phyloP scores from a whole-genome alignment of 2,329 filamentous ascomycete genomes.

The Colletotrichum sublineola region DNA sequence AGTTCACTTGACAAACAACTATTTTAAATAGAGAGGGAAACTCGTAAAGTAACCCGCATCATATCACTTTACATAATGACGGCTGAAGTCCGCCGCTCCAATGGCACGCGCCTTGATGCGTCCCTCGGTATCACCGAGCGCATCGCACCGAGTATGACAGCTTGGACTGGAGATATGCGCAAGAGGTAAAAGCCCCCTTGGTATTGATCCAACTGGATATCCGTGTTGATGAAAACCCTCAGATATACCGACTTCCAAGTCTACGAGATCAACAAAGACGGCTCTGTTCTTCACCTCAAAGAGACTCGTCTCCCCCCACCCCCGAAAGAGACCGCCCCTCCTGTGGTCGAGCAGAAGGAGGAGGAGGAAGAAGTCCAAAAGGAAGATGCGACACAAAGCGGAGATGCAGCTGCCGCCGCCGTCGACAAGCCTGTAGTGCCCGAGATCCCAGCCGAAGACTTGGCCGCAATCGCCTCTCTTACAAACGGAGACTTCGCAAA shows the following conservation, averaged over 20 bases:
- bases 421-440: conserved; percentile 48
- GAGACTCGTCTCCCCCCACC: conserved; percentile 34
- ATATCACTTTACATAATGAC: not conserved
- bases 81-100: conserved; percentile 30
- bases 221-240: not conserved
- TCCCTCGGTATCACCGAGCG: conserved; percentile 43
- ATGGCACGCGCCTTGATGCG: conserved; percentile 39
- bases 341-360: conserved; percentile 40
- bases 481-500: conserved; percentile 56
- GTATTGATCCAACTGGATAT: not conserved
- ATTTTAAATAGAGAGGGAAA: not conserved
- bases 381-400: conserved; percentile 36
- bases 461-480: conserved; percentile 54
- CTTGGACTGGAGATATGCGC: conserved; percentile 43
- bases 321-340: conserved; percentile 35
- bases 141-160: conserved; percentile 41
- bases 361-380: conserved; percentile 42
- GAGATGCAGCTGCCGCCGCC: conserved; percentile 35
- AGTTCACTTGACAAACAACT: not conserved
- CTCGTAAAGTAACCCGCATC: fast-evolving
- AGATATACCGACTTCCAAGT: conserved; percentile 94
- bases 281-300: conserved; percentile 79
- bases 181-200: conserved; percentile 28
- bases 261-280: conserved; percentile 85
- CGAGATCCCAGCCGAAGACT: conserved; percentile 49